Base-by-base conservation (phyloP, 2,329 filamentous ascomycete genomes). In the Akanthomyces muscarius region DNA sequence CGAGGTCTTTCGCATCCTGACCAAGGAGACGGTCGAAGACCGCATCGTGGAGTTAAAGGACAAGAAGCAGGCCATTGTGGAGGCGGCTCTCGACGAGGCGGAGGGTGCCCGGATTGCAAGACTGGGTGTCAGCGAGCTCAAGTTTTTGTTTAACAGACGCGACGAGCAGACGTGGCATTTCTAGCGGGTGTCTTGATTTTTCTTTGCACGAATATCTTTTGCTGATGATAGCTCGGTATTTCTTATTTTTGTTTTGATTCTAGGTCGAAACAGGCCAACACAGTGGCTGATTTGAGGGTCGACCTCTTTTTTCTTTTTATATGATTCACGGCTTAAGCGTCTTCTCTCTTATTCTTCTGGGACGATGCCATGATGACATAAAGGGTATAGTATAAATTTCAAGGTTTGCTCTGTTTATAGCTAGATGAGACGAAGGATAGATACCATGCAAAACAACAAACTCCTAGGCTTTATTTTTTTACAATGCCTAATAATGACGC, bases 21-120 rank as follows among this genome's bases (percentile, higher is more conserved):
- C 94, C 8, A 74, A 86, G 68, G 82, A 85, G 6, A 97, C 93
- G 0, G 90, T 97, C 1, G 93, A 97, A 74, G 92, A 97, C 71
- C 86, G 92, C 8, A 97, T 97, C 66, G 79, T 94, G 38, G 81
- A 81, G 28, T 77, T 97, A 18, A 92, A 97, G 72, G 85, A 93
- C 58, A 81, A 85, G 73, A 97, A 97, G 78, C 85, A 89, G 25
- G 81, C 84, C 50, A 78, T 96, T 44, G 91, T 97, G 44, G 87
- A 91, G 65, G 83, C 86, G 11, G 93, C 92, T 1, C 81, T 97
- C 25, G 90, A 95, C 69, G 91, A 96, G 75, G 83, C 84, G 30
- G 89, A 87, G 45, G 83, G 83, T 41, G 84, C 85, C 70, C 85
- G 81, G 64, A 80, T 96, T 58, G 85, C 86, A 8, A 81, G 90